phyloP scores from a whole-genome alignment of 768 basidiomycete genomes.

The Mycena albidolilacea region DNA sequence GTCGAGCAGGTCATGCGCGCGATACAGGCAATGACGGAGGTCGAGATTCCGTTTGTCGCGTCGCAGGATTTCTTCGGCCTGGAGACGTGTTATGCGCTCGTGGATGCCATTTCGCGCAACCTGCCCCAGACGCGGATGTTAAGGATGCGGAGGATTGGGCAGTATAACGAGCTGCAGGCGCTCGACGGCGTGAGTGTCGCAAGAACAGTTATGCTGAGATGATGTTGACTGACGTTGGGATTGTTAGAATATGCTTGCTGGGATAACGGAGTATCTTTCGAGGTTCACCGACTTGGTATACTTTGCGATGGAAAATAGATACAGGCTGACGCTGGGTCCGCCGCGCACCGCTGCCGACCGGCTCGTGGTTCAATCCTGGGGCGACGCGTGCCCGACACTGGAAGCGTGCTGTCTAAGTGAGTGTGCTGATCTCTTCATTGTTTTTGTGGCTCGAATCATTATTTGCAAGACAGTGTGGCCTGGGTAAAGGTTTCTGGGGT shows the following conservation, averaged over 20 bases:
- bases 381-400: neutral
- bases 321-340: neutral
- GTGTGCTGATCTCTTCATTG: neutral
- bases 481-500: neutral
- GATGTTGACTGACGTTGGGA: neutral
- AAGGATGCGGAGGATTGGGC: neutral
- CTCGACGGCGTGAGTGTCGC: neutral
- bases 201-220: neutral
- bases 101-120: neutral
- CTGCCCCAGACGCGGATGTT: neutral
- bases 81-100: neutral
- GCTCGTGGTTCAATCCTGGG: neutral
- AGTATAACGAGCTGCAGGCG: constrained; percentile 6
- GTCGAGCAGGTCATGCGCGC: neutral
- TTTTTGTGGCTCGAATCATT: neutral
- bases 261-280: constrained; percentile 1
- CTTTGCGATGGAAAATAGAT: constrained; percentile 11
- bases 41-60: neutral
- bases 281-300: neutral
- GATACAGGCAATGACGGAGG: neutral
- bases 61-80: neutral
- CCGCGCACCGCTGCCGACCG: neutral
- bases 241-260: neutral
- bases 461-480: neutral
- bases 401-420: constrained; percentile 1